Evolutionary conservation across 2,329 filamentous ascomycete genomes (phyloP), one percentile per base, ranked within the genome.

Genomic region (Neofusicoccum umdonicola): DNA sequence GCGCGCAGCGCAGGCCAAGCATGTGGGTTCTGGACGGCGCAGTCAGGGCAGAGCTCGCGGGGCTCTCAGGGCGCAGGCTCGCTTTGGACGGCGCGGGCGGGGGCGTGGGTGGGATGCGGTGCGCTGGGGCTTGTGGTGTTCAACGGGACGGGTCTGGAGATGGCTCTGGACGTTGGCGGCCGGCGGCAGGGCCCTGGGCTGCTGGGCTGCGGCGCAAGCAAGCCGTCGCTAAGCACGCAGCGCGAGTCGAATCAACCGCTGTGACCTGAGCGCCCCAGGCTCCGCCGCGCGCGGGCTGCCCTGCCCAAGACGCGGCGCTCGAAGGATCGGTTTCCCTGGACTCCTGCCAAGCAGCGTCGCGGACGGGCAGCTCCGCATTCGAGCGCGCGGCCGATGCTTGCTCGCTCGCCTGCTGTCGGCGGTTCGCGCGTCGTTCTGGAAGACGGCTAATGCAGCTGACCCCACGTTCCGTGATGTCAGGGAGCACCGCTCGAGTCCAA

Each of bases 401-500:
- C 31, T 27, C 41, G 22, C 22, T 22, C 22, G 22, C 22, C 22
- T 22, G 22, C 22, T 22, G 22, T 22, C 22, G 22, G 22, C 22
- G 22, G 22, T 22, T 22, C 22, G 22, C 22, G 22, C 22, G 27
- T 19, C 31, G 27, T 60, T 60, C 56, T 60, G 56, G 56, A 60
- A 60, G 42, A 47, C 41, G 56, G 56, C 41, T 60, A 60, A 60
- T 60, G 41, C 56, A 60, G 11, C 34, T 22, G n/a, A 60, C 56
- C 56, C 56, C 56, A 60, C 56, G 56, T 60, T 52, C 56, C 56
- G 56, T 60, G 56, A 60, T 60, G 56, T 60, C 56, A 60, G 41
- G 54, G 52, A 57, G 52, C 12, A 15, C 19, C 37, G 35, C 17
- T 42, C 22, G 22, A 22, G 22, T 22, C 9, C 19, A 17, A 22